A percentile compares a stretch with the other conserved stretches of the same genome.
phyloP scores from a whole-genome alignment of 2,329 filamentous ascomycete genomes.

The Rutstroemia sp. region DNA sequence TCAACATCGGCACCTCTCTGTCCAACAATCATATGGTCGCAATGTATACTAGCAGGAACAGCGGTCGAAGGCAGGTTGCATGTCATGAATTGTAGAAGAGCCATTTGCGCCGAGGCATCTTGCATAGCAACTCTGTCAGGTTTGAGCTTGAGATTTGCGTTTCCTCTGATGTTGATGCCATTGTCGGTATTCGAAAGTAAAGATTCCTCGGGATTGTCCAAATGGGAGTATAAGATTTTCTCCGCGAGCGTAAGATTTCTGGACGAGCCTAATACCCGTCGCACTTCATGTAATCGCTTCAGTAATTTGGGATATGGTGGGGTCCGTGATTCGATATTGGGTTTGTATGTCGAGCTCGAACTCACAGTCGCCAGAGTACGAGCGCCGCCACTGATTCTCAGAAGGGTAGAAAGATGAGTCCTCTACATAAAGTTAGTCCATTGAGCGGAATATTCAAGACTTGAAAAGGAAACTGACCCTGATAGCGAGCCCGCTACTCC shows the following conservation, averaged over 20 bases:
- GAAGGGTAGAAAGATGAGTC: conserved; percentile 11
- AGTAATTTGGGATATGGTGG: conserved; percentile 81
- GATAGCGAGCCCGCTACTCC: conserved; percentile 27
- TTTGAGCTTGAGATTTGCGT: conserved; percentile 91
- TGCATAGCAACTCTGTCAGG: conserved; percentile 98
- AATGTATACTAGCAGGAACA: conserved; percentile 95
- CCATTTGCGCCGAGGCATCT: conserved; percentile 98
- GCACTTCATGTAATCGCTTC: conserved; percentile 67
- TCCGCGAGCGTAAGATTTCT: conserved; percentile 76
- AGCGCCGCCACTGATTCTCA: conserved; percentile 13
- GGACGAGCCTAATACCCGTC: conserved; percentile 58
- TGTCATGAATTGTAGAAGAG: conserved; percentile 95
- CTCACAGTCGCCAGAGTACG: conserved; percentile 26
- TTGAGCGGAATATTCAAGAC: conserved; percentile 16
- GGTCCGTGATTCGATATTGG: conserved; percentile 30
- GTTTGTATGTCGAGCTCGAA: conserved; percentile 17
- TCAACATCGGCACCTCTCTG: conserved; percentile 84
- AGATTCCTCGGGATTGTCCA: conserved; percentile 83
- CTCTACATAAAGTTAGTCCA: conserved; percentile 17
- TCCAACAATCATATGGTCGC: conserved; percentile 97
- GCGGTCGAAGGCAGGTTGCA: conserved; percentile 84
- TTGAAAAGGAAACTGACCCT: conserved; percentile 17
- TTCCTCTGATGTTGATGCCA: conserved; percentile 75
- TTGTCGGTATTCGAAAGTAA: conserved; percentile 76
- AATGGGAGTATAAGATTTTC: conserved; percentile 96